phyloP scores from a whole-genome alignment of 2,329 filamentous ascomycete species.

The Colletotrichum caudatum region DNA sequence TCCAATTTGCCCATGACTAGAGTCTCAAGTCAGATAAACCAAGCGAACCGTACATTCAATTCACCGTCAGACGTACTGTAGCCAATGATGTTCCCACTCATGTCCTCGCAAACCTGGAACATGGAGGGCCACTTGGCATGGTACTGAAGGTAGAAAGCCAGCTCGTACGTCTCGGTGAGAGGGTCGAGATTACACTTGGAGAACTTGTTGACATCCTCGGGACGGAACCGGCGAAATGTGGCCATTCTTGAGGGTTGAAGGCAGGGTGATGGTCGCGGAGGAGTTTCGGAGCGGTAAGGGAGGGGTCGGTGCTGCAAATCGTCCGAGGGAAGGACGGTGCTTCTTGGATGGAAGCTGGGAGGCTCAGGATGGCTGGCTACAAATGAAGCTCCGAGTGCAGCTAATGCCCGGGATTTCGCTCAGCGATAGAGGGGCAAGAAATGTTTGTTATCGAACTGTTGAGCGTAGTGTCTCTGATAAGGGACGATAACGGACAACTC shows the following conservation, averaged over 20 bases:
- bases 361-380: neutral
- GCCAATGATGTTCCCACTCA: constrained; percentile 88
- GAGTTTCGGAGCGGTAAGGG: constrained; percentile 3
- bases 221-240: constrained; percentile 86
- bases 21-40: constrained; percentile 45
- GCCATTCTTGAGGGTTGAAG: constrained; percentile 64
- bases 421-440: neutral
- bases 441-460: neutral
- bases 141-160: constrained; percentile 96
- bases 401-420: neutral
- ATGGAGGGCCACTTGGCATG: constrained; percentile 95
- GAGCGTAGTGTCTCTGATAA: neutral
- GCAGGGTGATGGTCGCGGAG: neutral
- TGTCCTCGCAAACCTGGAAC: constrained; percentile 91
- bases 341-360: neutral
- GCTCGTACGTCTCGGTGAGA: constrained; percentile 97
- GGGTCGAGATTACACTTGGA: constrained; percentile 96
- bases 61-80: constrained; percentile 75
- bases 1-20: constrained; percentile 97
- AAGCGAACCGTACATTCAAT: constrained; percentile 25
- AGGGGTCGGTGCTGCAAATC: constrained; percentile 2
- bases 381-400: neutral
- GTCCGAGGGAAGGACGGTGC: neutral
- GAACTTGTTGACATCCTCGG: constrained; percentile 87
- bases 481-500: neutral